These are phyloP conservation scores for Monosporozyma servazzii DNA, from an alignment of 805 yeast species.

Conservation along the genomic window DNA sequence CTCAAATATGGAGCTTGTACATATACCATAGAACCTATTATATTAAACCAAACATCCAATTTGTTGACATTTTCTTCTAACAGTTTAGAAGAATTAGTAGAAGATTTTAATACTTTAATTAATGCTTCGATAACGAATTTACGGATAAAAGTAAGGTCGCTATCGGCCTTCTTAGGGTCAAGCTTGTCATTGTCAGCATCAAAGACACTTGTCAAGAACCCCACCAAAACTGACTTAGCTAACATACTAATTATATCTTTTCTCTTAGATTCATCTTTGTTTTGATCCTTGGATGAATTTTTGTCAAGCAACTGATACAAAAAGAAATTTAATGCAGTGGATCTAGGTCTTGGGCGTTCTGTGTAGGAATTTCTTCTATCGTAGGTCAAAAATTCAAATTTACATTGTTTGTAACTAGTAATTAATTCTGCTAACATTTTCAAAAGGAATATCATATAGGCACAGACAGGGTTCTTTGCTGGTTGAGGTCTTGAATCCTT, in stretches of 20 bases:
- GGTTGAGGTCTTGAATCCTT: conserved; percentile 30
- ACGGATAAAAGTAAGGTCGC: conserved; percentile 64
- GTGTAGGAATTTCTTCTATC: conserved; percentile 43
- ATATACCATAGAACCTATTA: conserved; percentile 22
- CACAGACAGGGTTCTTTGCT: conserved; percentile 46
- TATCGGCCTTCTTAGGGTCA: conserved; percentile 47
- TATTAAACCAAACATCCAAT: conserved; percentile 26
- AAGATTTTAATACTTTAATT: conserved; percentile 51
- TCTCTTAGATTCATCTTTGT: conserved; percentile 36
- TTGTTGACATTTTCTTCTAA: conserved; percentile 23
- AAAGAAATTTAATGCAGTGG: conserved; percentile 69
- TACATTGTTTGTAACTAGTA: conserved; percentile 70
- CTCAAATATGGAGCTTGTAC: conserved; percentile 28
- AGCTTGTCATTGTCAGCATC: conserved; percentile 34
- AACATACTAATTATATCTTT: conserved; percentile 49
- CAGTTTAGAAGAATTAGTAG: conserved; percentile 23
- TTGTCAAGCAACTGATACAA: conserved; percentile 61
- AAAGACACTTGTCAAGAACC: conserved; percentile 52
- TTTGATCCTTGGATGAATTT: conserved; percentile 34
- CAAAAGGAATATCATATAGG: conserved; percentile 59
- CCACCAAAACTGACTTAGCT: conserved; percentile 51
- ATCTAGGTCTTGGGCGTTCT: conserved; percentile 52
- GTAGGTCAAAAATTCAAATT: conserved; percentile 72
- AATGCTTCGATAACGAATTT: conserved; percentile 64
- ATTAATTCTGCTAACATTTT: conserved; percentile 62